Base-by-base conservation (phyloP, 1,284 basidiomycete genomes). In the Tilletia setariae region DNA sequence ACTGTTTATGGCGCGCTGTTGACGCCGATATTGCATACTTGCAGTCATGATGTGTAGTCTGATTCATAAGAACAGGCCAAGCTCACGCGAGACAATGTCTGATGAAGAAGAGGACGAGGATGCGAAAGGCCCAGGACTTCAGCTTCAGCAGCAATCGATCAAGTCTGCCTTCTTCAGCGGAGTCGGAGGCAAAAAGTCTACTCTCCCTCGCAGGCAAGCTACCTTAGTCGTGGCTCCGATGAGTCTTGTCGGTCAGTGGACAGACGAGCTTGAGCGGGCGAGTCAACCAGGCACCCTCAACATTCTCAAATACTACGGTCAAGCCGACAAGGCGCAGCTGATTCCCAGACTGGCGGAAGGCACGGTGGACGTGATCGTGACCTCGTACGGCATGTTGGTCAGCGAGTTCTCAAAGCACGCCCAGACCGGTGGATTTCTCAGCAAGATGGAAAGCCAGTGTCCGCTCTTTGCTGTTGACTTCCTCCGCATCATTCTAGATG, bases 191-290 rank as follows among this genome's bases (percentile, higher is more conserved):
- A 44, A 63, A 21, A 40, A 6, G 16, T 40, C 35, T 7, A 61
- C 61, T 8, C 42, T 63, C 32, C 44, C 47, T 1, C 66, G 59
- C 3, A 73, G 71, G 23, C 71, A 66, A 32, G 79, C 92, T 0
- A 98, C 94, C 1, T 85, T 98, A 0, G 91, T 98, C 53, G 90
- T 98, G 21, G 93, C 93, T 19, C 95, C 95, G 0, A 93, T 96
- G 23, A 94, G 92, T 15, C 85, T 98, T 19, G 86, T 98, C 2
- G 86, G 88, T 30, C 95, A 98, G 82, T 98, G 95, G 95, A 86
- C 88, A 13, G 89, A 91, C 51, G 95, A 98, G 81, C 85, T 98
- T 15, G 86, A 89, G 74, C 84, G 86, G 40, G 85, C 86, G 73
- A 64, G 74, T 70, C 87, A 88, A 72, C 86, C 89, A 46, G 91